Base-by-base conservation (phyloP, 176 grass and related monocot genomes). In the Themeda triandra region DNA sequence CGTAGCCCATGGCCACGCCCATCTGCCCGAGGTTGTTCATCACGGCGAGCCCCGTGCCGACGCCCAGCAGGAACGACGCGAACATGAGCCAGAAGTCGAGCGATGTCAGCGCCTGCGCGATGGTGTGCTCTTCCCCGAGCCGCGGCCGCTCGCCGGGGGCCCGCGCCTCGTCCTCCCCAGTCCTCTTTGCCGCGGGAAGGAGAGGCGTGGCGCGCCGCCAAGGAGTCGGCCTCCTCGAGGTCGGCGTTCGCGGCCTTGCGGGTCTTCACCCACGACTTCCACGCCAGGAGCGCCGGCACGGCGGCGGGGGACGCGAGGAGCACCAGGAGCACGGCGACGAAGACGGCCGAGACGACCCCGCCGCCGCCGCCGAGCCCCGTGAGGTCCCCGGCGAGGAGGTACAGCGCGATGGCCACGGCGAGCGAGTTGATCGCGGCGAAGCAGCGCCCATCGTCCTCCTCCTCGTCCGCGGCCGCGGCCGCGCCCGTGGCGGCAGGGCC, bases 1-100 rank as follows among this genome's bases (percentile, higher is more conserved):
- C 35, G 89, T 94, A 94, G 30, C 93, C 96, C 93, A 98, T 94
- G 49, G 96, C 96, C 0, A 87, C 56, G 28, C 96, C 96, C 89
- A 98, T 96, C 90, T 98, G 96, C 30, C 96, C 96, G 71, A 98
- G 83, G 80, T 98, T 98, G 91, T 98, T 98, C 89, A 98, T 98
- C 46, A 98, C 96, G 32, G 93, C 83, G 8, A 98, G 84, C 41
- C 96, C 96, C 46, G 96, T 96, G 45, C 96, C 96, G 0, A 98
- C 96, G 5, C 96, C 96, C 87, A 92, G 85, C 0, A 98, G 80
- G 78, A 98, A 96, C 14, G 96, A 98, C 13, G 89, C 14, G 82
- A 98, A 98, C 69, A 98, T 75, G 17, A 98, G 69, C 96, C 96
- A 98, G 82, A 98, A 98, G 24, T 98, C 96, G 2, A 87, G 19